Conservation (phyloP, 2,329 filamentous ascomycete species). For the Botrytis paeoniae region DNA sequence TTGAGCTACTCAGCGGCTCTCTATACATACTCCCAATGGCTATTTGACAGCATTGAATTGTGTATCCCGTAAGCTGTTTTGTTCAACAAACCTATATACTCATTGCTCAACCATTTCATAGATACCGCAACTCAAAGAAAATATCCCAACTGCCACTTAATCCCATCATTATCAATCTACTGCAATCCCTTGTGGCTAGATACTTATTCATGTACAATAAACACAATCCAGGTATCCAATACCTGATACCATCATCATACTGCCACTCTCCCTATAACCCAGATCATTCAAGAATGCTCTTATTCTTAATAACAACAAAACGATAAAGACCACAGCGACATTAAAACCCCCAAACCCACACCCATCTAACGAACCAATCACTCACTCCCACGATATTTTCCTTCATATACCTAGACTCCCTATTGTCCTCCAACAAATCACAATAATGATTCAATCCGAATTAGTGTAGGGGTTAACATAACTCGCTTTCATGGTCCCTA, state of each 20-base stretch:
- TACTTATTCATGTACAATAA: not conserved
- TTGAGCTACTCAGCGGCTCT: not conserved
- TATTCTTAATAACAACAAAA: too few relatives aligned
- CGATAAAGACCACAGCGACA: too few relatives aligned
- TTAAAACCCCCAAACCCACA: too few relatives aligned
- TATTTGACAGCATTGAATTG: not conserved
- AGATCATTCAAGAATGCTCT: too few relatives aligned
- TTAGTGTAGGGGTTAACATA: slow-evolving; percentile 20
- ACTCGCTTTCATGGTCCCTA: slow-evolving; percentile 1
- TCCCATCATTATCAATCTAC: too few relatives aligned
- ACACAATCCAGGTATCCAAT: not conserved
- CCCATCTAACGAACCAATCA: not conserved
- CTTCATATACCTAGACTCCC: rapidly evolving
- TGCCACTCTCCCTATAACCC: rapidly evolving
- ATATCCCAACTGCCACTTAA: too few relatives aligned
- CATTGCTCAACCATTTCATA: not conserved
- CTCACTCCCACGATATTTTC: rapidly evolving
- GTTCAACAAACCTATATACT: not conserved
- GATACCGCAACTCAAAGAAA: not conserved
- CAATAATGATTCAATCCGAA: not conserved
- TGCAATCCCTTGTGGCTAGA: not conserved
- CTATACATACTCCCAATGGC: not conserved
- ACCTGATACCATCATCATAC: too few relatives aligned
- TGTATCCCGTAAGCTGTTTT: not conserved
- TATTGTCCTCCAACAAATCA: rapidly evolving